A percentile compares a stretch with the other conserved stretches of the same genome.
phyloP scores from a whole-genome alignment of 371 early-diverging fungal species.

The Mucor irregularis region DNA sequence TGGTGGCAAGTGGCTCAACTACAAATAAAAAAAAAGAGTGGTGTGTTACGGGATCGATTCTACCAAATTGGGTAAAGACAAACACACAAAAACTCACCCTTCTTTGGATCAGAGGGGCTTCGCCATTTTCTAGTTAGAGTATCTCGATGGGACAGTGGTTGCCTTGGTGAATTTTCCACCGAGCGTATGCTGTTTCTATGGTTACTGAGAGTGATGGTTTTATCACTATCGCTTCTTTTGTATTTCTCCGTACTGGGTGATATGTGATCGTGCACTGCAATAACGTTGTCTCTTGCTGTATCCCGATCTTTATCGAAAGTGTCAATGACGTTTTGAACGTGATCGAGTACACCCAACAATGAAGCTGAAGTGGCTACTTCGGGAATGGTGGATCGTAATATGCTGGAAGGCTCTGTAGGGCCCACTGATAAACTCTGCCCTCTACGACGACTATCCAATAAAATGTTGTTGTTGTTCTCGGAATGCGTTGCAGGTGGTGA shows the following conservation, averaged over 20 bases:
- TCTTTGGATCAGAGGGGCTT: conserved; percentile 30
- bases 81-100: too few species aligned
- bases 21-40: not conserved
- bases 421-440: not conserved
- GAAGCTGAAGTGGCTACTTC: conserved; percentile 18
- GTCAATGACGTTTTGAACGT: conserved; percentile 50
- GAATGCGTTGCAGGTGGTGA: not conserved
- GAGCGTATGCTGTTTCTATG: conserved; percentile 5
- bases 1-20: not conserved
- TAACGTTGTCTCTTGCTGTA: conserved; percentile 44
- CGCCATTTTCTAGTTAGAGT: conserved; percentile 20
- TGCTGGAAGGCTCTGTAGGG: not conserved
- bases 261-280: conserved; percentile 55
- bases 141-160: not conserved
- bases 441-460: not conserved
- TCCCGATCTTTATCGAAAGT: conserved; percentile 53
- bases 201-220: conserved; percentile 2
- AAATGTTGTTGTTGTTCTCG: not conserved
- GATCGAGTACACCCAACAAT: conserved; percentile 40
- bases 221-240: conserved; percentile 19
- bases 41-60: too few species aligned
- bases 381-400: conserved; percentile 5
- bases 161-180: not conserved
- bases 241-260: conserved; percentile 44
- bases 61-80: too few species aligned